phyloP scores from a whole-genome alignment of 257 asterid genomes.

The Solanum medicagineum region DNA sequence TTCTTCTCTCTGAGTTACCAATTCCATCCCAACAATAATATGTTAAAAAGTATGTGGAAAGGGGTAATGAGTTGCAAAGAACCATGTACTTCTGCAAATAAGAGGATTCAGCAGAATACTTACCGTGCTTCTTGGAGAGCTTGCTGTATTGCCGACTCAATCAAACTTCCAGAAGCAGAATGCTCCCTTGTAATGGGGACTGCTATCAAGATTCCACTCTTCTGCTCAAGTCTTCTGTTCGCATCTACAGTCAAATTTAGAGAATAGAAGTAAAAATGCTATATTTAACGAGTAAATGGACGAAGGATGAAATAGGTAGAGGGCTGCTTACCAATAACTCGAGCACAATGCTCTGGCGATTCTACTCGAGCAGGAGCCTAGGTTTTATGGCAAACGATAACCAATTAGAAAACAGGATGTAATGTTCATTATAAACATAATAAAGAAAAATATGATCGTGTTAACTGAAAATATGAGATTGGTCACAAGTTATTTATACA shows the following conservation, averaged over 20 bases:
- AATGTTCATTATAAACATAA: not conserved
- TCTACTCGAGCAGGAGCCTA: slow-evolving; percentile 88
- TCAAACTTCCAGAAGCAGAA: slow-evolving; percentile 68
- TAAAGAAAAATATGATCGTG: not conserved
- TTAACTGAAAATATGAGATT: not conserved
- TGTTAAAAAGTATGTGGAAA: not conserved
- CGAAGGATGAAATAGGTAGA: not conserved
- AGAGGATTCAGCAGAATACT: slow-evolving; percentile 1
- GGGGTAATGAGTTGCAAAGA: not conserved
- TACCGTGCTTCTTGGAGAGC: slow-evolving; percentile 87
- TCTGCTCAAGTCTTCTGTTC: slow-evolving; percentile 40
- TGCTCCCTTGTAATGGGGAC: slow-evolving; percentile 79
- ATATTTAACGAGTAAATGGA: not conserved
- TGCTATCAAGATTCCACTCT: slow-evolving; percentile 72
- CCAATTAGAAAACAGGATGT: not conserved
- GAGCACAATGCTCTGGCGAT: slow-evolving; percentile 86
- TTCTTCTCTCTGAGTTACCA: slow-evolving; percentile 57
- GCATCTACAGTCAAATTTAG: slow-evolving; percentile 29
- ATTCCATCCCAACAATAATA: not conserved
- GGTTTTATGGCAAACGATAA: not conserved
- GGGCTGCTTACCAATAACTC: slow-evolving; percentile 44
- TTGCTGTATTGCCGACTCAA: slow-evolving; percentile 73
- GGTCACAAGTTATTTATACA: not conserved
- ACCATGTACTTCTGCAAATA: not conserved
- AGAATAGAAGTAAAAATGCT: not conserved